Evolutionary conservation across 1,284 basidiomycete species (phyloP).

Genomic region (Apiotrichum domesticum): DNA sequence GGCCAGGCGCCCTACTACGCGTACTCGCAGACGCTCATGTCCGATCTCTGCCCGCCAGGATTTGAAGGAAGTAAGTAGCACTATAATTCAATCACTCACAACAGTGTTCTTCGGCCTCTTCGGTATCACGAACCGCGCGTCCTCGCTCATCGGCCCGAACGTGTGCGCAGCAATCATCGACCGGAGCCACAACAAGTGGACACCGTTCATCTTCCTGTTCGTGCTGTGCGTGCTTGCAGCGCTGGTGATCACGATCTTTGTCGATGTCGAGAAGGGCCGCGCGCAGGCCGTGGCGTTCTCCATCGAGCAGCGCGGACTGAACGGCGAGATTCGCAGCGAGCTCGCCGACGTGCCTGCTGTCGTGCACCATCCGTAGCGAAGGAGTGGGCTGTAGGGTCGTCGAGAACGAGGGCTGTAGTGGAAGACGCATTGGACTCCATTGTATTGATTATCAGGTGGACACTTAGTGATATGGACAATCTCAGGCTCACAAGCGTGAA

Average conservation of each 20-base stretch:
- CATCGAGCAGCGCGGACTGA: constrained; percentile 18
- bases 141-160: constrained; percentile 72
- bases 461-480: too few relatives aligned
- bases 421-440: too few relatives aligned
- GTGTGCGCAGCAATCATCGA: constrained; percentile 70
- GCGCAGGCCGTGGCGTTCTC: constrained; percentile 54
- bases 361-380: too few relatives aligned
- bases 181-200: constrained; percentile 50
- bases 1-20: constrained; percentile 83
- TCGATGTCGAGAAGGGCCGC: constrained; percentile 62
- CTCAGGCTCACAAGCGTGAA: too few relatives aligned
- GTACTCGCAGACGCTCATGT: constrained; percentile 52
- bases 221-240: constrained; percentile 57
- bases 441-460: too few relatives aligned
- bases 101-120: constrained; percentile 71
- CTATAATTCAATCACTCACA: too few relatives aligned
- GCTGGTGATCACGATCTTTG: constrained; percentile 63
- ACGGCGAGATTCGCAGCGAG: constrained; percentile 11
- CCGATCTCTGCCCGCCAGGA: constrained; percentile 68
- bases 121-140: constrained; percentile 72
- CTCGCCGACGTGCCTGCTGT: neutral
- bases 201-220: constrained; percentile 69
- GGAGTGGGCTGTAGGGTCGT: too few relatives aligned
- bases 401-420: too few relatives aligned
- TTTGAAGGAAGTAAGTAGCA: constrained; percentile 60